Percentiles rank a stretch among this genome's conserved stretches.
Conservation (phyloP, 768 basidiomycete species). For the Polyporus arcularius region DNA sequence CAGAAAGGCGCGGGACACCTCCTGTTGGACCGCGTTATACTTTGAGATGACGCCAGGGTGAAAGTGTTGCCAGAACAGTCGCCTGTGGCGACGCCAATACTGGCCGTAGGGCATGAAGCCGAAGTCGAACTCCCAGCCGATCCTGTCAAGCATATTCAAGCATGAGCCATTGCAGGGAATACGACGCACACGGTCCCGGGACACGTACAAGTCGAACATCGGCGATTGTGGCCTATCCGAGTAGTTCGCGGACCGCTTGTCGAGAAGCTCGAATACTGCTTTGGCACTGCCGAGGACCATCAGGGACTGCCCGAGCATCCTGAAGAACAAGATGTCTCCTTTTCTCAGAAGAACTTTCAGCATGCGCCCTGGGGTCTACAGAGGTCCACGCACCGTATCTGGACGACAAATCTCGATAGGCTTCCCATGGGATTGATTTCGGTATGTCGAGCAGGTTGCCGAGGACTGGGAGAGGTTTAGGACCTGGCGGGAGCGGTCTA, state of each 20-base stretch:
- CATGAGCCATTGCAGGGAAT: neutral
- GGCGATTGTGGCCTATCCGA: slow-evolving; percentile 32
- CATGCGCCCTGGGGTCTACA: neutral
- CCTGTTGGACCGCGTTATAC: slow-evolving; percentile 34
- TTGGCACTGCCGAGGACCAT: slow-evolving; percentile 39
- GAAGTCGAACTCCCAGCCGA: slow-evolving; percentile 45
- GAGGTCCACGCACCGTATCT: neutral
- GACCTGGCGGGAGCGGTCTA: slow-evolving; percentile 24
- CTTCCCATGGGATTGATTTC: slow-evolving; percentile 13
- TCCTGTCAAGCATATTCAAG: neutral
- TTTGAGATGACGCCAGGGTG: slow-evolving; percentile 32
- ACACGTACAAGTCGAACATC: slow-evolving; percentile 14
- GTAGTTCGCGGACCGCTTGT: slow-evolving; percentile 42
- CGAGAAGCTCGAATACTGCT: slow-evolving; percentile 40
- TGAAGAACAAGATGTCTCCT: slow-evolving; percentile 12
- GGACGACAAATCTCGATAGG: slow-evolving; percentile 11
- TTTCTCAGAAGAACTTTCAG: neutral
- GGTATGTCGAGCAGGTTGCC: slow-evolving; percentile 25
- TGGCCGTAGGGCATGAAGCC: slow-evolving; percentile 42
- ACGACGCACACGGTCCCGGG: neutral
- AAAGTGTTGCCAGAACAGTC: slow-evolving; percentile 44
- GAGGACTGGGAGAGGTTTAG: slow-evolving; percentile 21
- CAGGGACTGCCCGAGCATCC: slow-evolving; percentile 25
- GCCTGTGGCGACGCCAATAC: slow-evolving; percentile 42
- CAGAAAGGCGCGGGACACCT: slow-evolving; percentile 33